Evolutionary conservation across 2,329 filamentous ascomycete genomes (phyloP).

Genomic region (Botrytis pseudocinerea): DNA sequence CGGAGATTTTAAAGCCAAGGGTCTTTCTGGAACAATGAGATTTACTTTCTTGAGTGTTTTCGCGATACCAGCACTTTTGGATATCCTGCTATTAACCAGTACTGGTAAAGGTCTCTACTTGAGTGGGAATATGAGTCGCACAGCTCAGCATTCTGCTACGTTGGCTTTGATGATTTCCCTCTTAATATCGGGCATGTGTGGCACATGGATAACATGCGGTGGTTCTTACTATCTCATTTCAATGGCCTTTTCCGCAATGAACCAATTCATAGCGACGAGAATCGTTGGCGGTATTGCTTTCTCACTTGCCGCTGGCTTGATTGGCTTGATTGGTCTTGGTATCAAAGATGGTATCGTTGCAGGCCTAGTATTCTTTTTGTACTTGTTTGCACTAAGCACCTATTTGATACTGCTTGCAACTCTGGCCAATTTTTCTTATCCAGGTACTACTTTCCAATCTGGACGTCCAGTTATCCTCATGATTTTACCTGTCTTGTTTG

Average conservation of each 20-base stretch:
- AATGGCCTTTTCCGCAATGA: conserved; percentile 51
- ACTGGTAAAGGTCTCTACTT: conserved; percentile 62
- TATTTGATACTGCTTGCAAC: conserved; percentile 59
- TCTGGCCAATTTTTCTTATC: conserved; percentile 51
- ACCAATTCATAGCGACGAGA: conserved; percentile 45
- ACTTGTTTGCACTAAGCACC: conserved; percentile 56
- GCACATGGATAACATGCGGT: conserved; percentile 63
- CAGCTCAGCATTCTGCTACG: conserved; percentile 53
- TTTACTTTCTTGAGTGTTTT: conserved; percentile 61
- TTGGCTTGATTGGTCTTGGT: conserved; percentile 52
- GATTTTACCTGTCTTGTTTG: conserved; percentile 55
- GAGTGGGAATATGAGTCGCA: conserved; percentile 54
- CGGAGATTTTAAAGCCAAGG: conserved; percentile 47
- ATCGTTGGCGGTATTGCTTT: conserved; percentile 51
- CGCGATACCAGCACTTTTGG: conserved; percentile 61
- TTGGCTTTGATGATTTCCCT: conserved; percentile 59
- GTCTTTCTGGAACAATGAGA: conserved; percentile 44
- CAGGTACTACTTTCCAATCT: conserved; percentile 52
- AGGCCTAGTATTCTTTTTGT: conserved; percentile 59
- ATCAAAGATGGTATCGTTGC: conserved; percentile 46
- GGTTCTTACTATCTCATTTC: conserved; percentile 62
- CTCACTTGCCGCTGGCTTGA: conserved; percentile 42
- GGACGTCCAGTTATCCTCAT: conserved; percentile 52
- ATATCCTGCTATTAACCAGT: conserved; percentile 59
- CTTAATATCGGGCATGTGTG: conserved; percentile 58